Conservation (phyloP, 164 flowering plant genomes). For the Paratinospora sagittata region DNA sequence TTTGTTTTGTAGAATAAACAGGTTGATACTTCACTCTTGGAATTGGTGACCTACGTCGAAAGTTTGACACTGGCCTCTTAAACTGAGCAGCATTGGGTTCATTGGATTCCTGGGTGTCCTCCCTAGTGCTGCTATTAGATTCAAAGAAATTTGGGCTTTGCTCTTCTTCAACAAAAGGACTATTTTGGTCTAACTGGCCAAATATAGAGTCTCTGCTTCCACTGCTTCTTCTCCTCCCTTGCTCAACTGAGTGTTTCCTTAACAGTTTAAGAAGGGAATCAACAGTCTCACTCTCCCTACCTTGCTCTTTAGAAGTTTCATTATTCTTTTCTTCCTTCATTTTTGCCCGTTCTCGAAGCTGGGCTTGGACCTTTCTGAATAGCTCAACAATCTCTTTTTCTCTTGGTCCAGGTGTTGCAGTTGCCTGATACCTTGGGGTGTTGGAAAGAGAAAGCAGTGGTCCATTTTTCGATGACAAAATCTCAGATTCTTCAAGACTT, state of each 20-base stretch:
- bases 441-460: constrained; percentile 49
- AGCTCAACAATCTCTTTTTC: constrained; percentile 89
- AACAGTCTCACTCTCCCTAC: constrained; percentile 69
- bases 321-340: constrained; percentile 60
- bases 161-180: constrained; percentile 26
- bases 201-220: constrained; percentile 25
- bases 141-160: constrained; percentile 31
- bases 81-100: constrained; percentile 21
- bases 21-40: constrained; percentile 56
- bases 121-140: constrained; percentile 27
- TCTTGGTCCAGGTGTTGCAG: constrained; percentile 67
- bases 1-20: constrained; percentile 28
- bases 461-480: constrained; percentile 59
- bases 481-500: constrained; percentile 51
- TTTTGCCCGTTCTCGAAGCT: constrained; percentile 80
- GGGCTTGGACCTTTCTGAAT: constrained; percentile 78
- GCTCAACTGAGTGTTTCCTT: constrained; percentile 69
- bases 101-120: constrained; percentile 31
- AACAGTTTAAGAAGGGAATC: constrained; percentile 78
- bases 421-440: constrained; percentile 50
- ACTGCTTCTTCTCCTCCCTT: constrained; percentile 39
- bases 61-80: constrained; percentile 59
- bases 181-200: constrained; percentile 35
- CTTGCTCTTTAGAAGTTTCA: constrained; percentile 46
- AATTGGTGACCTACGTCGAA: constrained; percentile 69